Base-by-base conservation (phyloP, 345 rosid genomes). In the Heritiera littoralis region DNA sequence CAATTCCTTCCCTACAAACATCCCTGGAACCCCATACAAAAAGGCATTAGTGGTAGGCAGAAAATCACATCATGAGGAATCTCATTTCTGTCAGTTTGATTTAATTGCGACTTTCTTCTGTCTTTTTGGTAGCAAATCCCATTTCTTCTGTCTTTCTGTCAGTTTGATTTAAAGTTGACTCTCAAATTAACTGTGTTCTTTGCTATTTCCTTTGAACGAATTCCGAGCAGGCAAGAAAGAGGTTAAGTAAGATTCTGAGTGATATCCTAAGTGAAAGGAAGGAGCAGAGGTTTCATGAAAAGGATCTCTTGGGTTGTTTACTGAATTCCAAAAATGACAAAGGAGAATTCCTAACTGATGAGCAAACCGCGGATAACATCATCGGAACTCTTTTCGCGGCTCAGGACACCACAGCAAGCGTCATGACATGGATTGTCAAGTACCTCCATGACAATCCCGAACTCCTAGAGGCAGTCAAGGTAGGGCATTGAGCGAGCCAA, bases 341-440 rank as follows among this genome's bases (percentile, higher is more conserved):
- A 9, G 89, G 89, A 35, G 79, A 77, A 52, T 84, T 76, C 2
- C 69, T 87, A 28, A 84, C 65, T 1, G 80, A 84, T 13, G 93
- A 89, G 65, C 87, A 89, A 59, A 87, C 90, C 35, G 86, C 89
- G 6, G 96, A 92, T 52, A 92, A 92, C 89, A 86, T 89, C 56
- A 89, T 92, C 0, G 96, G 96, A 72, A 91, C 84, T 66, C 86
- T 92, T 17, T 92, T 92, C 60, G 96, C 96, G 4, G 93, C 96
- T 66, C 92, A 89, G 79, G 93, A 92, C 82, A 92, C 97, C 30
- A 92, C 94, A 0, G 94, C 97, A 5, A 90, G 93, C 71, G 87
- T 81, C 85, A 78, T 90, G 91, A 90, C 97, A n/a, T 92, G 97
- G 97, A 86, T 86, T 81, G 87, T 88, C 84, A 92, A 90, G 84